Conservation (phyloP, 371 early-diverging fungal species). For the Circinella minor region DNA sequence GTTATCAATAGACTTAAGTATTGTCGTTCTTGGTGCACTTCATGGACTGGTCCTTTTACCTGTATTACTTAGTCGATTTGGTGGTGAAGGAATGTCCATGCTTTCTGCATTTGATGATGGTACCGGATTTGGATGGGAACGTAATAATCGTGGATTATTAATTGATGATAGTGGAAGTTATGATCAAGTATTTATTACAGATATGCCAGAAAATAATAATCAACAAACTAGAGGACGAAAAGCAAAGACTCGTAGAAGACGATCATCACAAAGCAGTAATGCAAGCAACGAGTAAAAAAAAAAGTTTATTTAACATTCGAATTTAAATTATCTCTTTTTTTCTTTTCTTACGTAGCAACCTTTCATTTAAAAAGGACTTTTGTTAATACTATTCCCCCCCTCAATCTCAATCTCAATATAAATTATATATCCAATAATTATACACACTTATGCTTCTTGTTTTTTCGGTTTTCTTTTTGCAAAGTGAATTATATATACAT, state of each 20-base stretch:
- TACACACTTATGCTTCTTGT: no score
- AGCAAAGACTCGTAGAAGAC: conserved; percentile 5
- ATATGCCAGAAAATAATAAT: conserved; percentile 32
- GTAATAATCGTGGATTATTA: conserved; percentile 30
- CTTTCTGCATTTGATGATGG: conserved; percentile 56
- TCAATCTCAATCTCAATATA: no score
- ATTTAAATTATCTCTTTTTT: no score
- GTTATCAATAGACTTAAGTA: conserved; percentile 52
- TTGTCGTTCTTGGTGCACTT: conserved; percentile 70
- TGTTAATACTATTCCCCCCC: no score
- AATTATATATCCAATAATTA: no score
- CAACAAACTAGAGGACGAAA: conserved; percentile 2
- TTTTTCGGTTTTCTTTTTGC: no score
- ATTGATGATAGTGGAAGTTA: conserved; percentile 44
- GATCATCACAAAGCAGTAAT: neutral
- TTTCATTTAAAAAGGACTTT: no score
- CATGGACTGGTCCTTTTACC: conserved; percentile 78
- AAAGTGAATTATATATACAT: no score
- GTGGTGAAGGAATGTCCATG: conserved; percentile 56
- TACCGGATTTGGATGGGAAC: conserved; percentile 46
- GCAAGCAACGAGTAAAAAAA: neutral
- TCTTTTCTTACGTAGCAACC: no score
- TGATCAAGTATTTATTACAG: conserved; percentile 49
- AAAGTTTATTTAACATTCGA: no score
- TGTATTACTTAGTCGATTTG: conserved; percentile 63